Evolutionary conservation across 2,329 filamentous ascomycete species (phyloP).

Genomic region (Tolypocladium capitatum): DNA sequence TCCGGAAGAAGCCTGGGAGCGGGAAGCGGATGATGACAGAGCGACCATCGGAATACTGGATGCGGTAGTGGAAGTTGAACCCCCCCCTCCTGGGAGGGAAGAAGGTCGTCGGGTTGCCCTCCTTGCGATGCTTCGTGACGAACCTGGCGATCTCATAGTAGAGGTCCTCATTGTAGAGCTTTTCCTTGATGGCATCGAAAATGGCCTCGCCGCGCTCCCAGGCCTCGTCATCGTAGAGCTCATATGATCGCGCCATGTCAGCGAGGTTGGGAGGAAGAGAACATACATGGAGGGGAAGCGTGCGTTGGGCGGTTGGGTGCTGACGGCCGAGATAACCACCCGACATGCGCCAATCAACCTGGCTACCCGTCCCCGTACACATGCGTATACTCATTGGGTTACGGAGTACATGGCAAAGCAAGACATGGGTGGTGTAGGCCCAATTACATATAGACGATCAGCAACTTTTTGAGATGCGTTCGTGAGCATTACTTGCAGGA

Average conservation of each 20-base stretch:
- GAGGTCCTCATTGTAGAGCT: neutral
- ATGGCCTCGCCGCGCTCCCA: conserved; percentile 1
- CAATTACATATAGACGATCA: no score
- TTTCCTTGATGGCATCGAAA: neutral
- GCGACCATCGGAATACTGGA: conserved; percentile 3
- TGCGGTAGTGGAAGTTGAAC: conserved; percentile 4
- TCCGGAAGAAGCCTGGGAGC: conserved; percentile 3
- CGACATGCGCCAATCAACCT: no score
- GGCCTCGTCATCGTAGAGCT: conserved; percentile 1
- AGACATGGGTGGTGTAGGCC: no score
- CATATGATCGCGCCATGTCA: neutral
- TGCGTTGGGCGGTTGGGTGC: no score
- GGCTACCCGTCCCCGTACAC: no score
- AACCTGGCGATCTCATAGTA: conserved; percentile 1
- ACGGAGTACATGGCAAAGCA: no score
- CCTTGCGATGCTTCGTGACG: conserved; percentile 1
- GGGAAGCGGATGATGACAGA: conserved; percentile 4
- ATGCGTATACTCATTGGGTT: no score
- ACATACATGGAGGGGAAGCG: no score
- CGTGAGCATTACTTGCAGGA: no score
- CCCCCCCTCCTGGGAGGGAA: neutral
- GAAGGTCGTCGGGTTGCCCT: neutral
- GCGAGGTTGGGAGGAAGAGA: neutral
- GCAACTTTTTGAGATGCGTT: no score
- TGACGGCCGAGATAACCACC: no score